Evolutionary conservation across 2,329 filamentous ascomycete species (phyloP).

Genomic region (Pseudomassariella vexata): DNA sequence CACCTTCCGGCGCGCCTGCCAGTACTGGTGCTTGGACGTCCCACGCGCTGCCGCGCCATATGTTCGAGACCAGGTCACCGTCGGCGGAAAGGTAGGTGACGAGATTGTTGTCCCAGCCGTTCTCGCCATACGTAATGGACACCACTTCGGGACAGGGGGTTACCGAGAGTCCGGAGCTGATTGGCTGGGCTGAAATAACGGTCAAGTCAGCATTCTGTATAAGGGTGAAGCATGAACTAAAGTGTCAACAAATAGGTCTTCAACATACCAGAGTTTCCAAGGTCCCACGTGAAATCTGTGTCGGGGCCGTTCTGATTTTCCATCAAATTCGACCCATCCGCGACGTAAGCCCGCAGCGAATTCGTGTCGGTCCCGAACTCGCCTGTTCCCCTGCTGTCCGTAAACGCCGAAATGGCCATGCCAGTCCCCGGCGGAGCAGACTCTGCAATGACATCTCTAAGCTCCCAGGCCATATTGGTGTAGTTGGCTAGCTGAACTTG

Average conservation of each 20-base stretch:
- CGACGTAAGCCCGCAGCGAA: constrained; percentile 6
- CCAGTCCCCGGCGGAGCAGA: constrained; percentile 7
- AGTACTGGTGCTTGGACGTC: constrained; percentile 5
- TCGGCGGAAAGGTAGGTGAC: constrained; percentile 7
- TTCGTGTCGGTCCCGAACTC: constrained; percentile 6
- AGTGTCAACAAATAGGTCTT: background rate
- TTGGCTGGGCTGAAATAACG: constrained; percentile 3
- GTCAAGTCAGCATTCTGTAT: too few relatives aligned
- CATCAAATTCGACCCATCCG: constrained; percentile 5
- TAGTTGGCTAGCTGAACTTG: constrained; percentile 9
- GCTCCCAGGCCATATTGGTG: constrained; percentile 5
- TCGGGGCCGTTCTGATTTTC: constrained; percentile 8
- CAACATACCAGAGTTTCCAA: constrained; percentile 8
- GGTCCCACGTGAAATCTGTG: constrained; percentile 1
- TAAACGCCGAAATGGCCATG: constrained; percentile 8
- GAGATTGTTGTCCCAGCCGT: constrained; percentile 11
- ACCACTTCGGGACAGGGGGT: constrained; percentile 9
- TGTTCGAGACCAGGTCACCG: constrained; percentile 5
- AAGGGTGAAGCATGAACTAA: too few relatives aligned
- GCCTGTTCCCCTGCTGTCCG: constrained; percentile 4
- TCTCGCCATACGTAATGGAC: constrained; percentile 8
- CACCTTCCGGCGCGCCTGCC: constrained; percentile 1
- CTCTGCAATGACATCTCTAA: constrained; percentile 2
- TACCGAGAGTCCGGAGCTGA: constrained; percentile 5
- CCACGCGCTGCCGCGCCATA: constrained; percentile 7